Conservation (phyloP, 352 stramenopile genomes). For the Pythium dissimile region DNA sequence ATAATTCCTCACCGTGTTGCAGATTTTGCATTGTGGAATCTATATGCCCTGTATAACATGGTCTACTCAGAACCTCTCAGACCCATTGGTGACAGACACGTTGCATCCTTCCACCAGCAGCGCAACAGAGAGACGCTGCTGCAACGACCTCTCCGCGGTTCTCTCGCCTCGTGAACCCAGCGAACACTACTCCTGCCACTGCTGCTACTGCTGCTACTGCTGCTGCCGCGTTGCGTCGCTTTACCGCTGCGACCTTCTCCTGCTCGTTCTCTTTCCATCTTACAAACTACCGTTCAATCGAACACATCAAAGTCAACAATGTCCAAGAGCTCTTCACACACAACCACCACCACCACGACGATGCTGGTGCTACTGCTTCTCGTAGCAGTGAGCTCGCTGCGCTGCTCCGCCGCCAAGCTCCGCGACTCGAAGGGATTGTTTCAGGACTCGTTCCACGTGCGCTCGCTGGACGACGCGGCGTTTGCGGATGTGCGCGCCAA, state of each 20-base stretch:
- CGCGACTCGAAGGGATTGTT: conserved; percentile 63
- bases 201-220: too few relatives aligned
- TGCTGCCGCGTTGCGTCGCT: background rate
- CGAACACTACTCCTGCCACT: too few relatives aligned
- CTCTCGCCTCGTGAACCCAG: background rate
- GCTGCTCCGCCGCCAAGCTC: conserved; percentile 20
- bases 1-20: too few relatives aligned
- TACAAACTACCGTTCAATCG: background rate
- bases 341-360: background rate
- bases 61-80: too few relatives aligned
- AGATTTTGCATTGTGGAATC: too few relatives aligned
- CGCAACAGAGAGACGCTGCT: background rate
- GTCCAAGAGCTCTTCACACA: background rate
- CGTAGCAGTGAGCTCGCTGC: background rate
- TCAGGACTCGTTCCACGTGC: conserved; percentile 62
- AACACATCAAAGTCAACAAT: background rate
- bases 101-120: conserved; percentile 12
- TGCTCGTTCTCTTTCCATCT: background rate
- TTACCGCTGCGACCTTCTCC: background rate
- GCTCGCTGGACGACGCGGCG: conserved; percentile 28
- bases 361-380: background rate
- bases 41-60: too few relatives aligned
- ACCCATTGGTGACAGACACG: conserved; percentile 7
- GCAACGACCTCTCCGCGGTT: too few relatives aligned
- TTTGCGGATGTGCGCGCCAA: conserved; percentile 47